A percentile compares a stretch with the other conserved stretches of the same genome.
Evolutionary conservation across 1,284 basidiomycete genomes (phyloP).

Genomic region (Marasmius sp.): DNA sequence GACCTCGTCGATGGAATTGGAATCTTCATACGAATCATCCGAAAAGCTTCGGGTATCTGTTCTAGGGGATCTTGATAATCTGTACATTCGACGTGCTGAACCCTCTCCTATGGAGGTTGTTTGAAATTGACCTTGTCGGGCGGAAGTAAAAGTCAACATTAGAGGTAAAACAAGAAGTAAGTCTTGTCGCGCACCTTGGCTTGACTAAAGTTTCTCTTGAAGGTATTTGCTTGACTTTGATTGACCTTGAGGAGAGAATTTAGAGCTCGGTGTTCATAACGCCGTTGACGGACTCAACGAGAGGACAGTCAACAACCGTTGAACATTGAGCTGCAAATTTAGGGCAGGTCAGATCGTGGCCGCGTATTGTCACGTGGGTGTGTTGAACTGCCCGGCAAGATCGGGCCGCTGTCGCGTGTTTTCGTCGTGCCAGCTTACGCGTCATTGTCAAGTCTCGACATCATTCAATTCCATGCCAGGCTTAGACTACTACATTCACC

Average conservation of each 20-base stretch:
- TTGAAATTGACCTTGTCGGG: background rate
- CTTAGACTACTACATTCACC: no score
- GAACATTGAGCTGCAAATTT: conserved; percentile 5
- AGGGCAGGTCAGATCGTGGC: conserved; percentile 18
- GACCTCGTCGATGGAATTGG: conserved; percentile 58
- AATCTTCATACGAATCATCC: conserved; percentile 42
- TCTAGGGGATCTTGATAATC: conserved; percentile 9
- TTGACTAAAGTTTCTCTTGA: no score
- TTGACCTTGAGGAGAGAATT: no score
- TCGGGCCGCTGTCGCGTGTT: background rate
- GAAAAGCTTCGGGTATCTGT: conserved; percentile 10
- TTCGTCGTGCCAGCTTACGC: background rate
- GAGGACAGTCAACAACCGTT: no score
- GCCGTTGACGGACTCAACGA: no score
- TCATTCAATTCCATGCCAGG: no score
- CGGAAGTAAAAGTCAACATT: background rate
- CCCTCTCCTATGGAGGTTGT: background rate
- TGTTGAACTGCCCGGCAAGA: background rate
- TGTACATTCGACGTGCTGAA: conserved; percentile 3
- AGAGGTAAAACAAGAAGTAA: background rate
- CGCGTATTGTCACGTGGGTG: conserved; percentile 4
- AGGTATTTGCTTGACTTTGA: background rate
- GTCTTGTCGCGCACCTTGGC: no score
- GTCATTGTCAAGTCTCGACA: background rate
- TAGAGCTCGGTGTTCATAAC: no score